Evolutionary conservation across 73 alveolate genomes (phyloP).

Genomic region (Paramecium tetraurelia): DNA sequence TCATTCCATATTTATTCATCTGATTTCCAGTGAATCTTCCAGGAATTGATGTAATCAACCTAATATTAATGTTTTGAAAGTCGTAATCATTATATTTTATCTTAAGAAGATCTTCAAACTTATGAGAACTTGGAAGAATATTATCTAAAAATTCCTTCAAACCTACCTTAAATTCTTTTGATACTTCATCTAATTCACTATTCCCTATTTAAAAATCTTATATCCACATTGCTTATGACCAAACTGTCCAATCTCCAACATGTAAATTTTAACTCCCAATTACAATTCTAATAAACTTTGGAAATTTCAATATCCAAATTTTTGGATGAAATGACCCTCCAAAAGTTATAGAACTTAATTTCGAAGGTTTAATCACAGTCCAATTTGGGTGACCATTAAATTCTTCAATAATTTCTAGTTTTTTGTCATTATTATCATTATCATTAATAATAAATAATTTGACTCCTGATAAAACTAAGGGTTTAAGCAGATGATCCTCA

Average conservation of each 20-base stretch:
- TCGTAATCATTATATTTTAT: constrained; percentile 58
- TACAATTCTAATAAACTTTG: constrained; percentile 42
- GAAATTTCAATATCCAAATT: constrained; percentile 55
- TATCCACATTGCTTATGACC: constrained; percentile 57
- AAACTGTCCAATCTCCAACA: constrained; percentile 64
- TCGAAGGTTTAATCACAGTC: constrained; percentile 55
- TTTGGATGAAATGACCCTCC: constrained; percentile 65
- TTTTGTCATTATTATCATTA: neutral
- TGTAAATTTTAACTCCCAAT: constrained; percentile 59
- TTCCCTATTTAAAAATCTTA: constrained; percentile 46
- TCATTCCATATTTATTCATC: neutral
- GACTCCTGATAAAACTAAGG: constrained; percentile 30
- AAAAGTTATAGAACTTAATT: neutral
- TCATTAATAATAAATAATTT: constrained; percentile 17
- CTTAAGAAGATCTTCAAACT: constrained; percentile 21
- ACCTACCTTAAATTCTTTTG: constrained; percentile 10
- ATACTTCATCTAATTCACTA: neutral
- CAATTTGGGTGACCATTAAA: constrained; percentile 41
- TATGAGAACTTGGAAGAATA: constrained; percentile 37
- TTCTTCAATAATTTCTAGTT: neutral
- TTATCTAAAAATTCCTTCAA: neutral
- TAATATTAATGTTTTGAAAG: constrained; percentile 47
- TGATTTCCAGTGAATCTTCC: constrained; percentile 39
- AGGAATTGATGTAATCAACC: constrained; percentile 32
- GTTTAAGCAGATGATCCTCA: constrained; percentile 48